phyloP scores from a whole-genome alignment of 495 filamentous ascomycete species.

The Trichoderma reesei region DNA sequence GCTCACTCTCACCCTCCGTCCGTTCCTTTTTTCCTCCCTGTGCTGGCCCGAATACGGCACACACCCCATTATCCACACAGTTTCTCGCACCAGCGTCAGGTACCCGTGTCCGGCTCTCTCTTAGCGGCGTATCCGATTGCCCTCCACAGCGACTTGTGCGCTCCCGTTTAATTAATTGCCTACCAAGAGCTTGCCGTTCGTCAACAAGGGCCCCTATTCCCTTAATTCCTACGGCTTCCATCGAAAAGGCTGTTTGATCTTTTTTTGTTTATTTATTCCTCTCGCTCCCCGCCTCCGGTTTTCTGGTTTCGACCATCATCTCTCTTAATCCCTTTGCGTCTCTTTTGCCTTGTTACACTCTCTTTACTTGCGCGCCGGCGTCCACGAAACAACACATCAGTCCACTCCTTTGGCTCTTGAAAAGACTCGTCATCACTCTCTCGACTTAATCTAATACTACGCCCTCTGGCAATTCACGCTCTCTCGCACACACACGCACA shows the following conservation, averaged over 20 bases:
- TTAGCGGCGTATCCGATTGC: constrained; percentile 7
- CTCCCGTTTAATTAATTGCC: constrained; percentile 4
- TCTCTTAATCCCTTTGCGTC: not conserved
- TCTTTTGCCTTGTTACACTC: not conserved
- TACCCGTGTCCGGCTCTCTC: not conserved
- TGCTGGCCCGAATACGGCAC: constrained; percentile 7
- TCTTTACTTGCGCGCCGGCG: constrained; percentile 5
- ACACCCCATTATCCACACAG: not conserved
- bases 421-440: constrained; percentile 8
- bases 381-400: not conserved
- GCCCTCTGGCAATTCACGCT: constrained; percentile 6
- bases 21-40: no score
- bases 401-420: constrained; percentile 13
- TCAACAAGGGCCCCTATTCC: constrained; percentile 3
- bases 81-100: constrained; percentile 4
- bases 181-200: no score
- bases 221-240: not conserved
- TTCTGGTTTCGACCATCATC: not conserved
- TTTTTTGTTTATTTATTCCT: no score
- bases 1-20: not conserved
- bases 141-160: not conserved
- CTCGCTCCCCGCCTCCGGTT: not conserved
- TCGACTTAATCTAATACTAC: constrained; percentile 5
- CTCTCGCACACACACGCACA: constrained; percentile 7
- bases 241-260: no score